These are phyloP conservation scores for Astragalus membranaceus DNA, from an alignment of 306 rosid species.

Conservation along the genomic window DNA sequence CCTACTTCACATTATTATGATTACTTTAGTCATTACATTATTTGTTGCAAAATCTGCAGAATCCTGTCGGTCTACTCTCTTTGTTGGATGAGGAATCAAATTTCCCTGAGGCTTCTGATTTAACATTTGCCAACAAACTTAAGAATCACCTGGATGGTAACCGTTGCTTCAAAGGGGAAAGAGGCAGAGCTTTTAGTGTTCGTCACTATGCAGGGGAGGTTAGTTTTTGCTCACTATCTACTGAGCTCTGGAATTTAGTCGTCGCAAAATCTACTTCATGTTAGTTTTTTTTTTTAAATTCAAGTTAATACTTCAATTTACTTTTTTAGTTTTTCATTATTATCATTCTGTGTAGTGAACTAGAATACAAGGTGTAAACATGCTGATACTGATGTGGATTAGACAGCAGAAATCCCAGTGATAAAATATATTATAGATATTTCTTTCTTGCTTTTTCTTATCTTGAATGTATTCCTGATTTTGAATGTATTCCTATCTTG, in stretches of 20 bases:
- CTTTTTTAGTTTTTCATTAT: neutral
- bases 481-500: neutral
- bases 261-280: neutral
- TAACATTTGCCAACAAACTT: slow-evolving; percentile 68
- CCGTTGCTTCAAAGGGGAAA: slow-evolving; percentile 76
- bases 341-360: neutral
- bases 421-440: neutral
- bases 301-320: neutral
- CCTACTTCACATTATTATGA: slow-evolving; percentile 3
- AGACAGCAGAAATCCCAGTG: neutral
- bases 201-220: slow-evolving; percentile 94
- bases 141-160: slow-evolving; percentile 54
- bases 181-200: slow-evolving; percentile 68
- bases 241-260: slow-evolving; percentile 14
- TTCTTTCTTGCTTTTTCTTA: neutral
- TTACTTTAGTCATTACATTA: slow-evolving; percentile 14
- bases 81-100: slow-evolving; percentile 87
- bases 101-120: slow-evolving; percentile 70
- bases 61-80: slow-evolving; percentile 60
- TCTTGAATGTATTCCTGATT: neutral
- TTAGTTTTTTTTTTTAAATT: neutral
- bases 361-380: neutral
- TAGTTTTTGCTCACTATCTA: slow-evolving; percentile 32
- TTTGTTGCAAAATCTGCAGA: slow-evolving; percentile 52
- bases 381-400: neutral